phyloP scores from a whole-genome alignment of 768 basidiomycete species.

The Macrolepiota albuminosa region DNA sequence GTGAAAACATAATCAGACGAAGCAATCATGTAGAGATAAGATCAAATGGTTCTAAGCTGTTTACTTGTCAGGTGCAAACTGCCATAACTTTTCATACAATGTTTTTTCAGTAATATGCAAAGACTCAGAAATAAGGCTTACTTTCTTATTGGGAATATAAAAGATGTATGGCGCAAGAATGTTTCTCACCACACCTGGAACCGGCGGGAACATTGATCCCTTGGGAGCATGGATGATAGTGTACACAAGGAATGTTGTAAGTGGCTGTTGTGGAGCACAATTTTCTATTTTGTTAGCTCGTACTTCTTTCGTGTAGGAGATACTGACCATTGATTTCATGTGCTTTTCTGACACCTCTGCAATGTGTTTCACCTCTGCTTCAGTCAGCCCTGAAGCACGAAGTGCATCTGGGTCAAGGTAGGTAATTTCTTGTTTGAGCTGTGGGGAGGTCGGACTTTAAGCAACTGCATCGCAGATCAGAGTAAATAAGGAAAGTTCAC shows the following conservation, averaged over 20 bases:
- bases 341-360: conserved; percentile 14
- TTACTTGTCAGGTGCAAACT: conserved; percentile 2
- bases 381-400: conserved; percentile 16
- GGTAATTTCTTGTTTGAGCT: conserved; percentile 15
- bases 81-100: conserved; percentile 1
- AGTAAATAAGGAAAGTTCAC: not conserved
- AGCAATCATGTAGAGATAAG: not conserved
- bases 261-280: conserved; percentile 1
- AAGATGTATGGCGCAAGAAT: conserved; percentile 16
- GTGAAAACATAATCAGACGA: not conserved
- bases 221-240: conserved; percentile 15
- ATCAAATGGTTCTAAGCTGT: not conserved
- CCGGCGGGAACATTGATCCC: conserved; percentile 14
- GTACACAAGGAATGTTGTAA: conserved; percentile 15
- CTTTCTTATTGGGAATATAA: conserved; percentile 12
- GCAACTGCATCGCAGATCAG: not conserved
- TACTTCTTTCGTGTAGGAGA: not conserved
- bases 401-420: conserved; percentile 16
- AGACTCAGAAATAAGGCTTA: not conserved
- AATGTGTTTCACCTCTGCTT: conserved; percentile 15
- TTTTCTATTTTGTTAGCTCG: not conserved
- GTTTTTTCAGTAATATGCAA: not conserved
- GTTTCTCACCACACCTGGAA: conserved; percentile 13
- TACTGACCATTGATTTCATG: conserved; percentile 17
- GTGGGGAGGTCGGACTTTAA: not conserved